Evolutionary conservation across 805 yeast species (phyloP).

Genomic region (Henningerozyma blattae): DNA sequence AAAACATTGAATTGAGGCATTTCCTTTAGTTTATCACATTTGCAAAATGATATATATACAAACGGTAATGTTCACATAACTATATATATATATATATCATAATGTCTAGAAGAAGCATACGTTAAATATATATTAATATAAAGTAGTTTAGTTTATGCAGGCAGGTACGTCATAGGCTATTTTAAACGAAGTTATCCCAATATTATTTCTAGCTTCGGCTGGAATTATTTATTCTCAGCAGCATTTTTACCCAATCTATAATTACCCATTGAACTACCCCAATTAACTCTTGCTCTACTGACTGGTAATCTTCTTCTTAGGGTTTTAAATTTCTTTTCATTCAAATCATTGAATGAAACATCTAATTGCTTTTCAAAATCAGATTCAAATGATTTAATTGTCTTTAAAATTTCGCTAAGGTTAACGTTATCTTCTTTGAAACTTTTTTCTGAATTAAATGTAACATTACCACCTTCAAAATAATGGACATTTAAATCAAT

Average conservation of each 20-base stretch:
- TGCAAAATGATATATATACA: too few species aligned
- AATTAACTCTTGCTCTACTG: constrained; percentile 80
- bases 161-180: background rate
- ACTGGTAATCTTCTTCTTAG: constrained; percentile 87
- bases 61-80: too few species aligned
- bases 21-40: too few species aligned
- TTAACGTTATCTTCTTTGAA: constrained; percentile 18
- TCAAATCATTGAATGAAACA: constrained; percentile 53
- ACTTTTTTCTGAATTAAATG: constrained; percentile 40
- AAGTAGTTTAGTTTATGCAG: background rate
- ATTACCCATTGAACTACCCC: constrained; percentile 91
- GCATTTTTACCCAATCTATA: constrained; percentile 80
- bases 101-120: too few species aligned
- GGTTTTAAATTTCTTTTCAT: constrained; percentile 70
- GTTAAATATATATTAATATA: background rate
- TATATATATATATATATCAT: too few species aligned
- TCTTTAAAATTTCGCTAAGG: constrained; percentile 25
- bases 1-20: too few species aligned
- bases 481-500: constrained; percentile 73
- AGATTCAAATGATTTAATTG: constrained; percentile 47
- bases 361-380: constrained; percentile 47
- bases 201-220: background rate
- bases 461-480: constrained; percentile 92
- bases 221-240: constrained; percentile 29
- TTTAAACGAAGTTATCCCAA: background rate